Evolutionary conservation across 1,284 basidiomycete genomes (phyloP), one percentile per base, ranked within the genome.

Genomic region (Tilletia indica): DNA sequence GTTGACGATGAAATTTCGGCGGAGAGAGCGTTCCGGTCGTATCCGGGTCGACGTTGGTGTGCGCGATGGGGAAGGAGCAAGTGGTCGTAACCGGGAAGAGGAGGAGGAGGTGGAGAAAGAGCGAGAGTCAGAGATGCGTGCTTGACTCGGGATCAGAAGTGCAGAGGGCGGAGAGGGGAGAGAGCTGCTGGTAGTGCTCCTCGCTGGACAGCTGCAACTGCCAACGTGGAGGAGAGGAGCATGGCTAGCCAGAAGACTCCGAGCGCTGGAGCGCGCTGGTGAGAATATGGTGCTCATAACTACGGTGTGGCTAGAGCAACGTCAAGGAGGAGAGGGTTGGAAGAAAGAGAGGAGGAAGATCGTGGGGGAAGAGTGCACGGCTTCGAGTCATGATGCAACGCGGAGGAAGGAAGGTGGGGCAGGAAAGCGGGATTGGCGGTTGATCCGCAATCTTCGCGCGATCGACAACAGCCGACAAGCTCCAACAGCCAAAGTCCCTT

Each of bases 1-100:
- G 69, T 61, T 36, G 70, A 70, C 68, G 49, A 61, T 69, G 71
- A 47, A 38, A 16, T 68, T 42, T 14, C 39, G 61, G 42, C 42
- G 42, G 42, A 14, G 14, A 14, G 42, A 9, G 42, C 14, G 42
- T 9, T 45, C 42, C 6, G 34, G 61, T n/a, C 61, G 61, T 64
- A 64, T n/a, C 9, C 61, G 61, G 61, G 38, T 42, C 16, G 36
- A 34, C 31, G 61, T 36, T 19, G 68, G 34, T 56, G 68, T 31
- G 16, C 45, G n/a, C n/a, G 25, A 31, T 31, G 68, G 68, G 5
- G 68, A 69, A 9, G 9, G 42, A 9, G 42, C 42, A 14, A 45
- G 42, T 12, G 39, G 19, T 16, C 45, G 69, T 39, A 63, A 63
- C 8, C 25, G 69, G 34, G 68, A 36, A 11, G 68, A 69, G 42